A percentile compares a stretch with the other conserved stretches of the same genome.
Conservation (phyloP, 352 stramenopile species). For the Phytophthora cryptogea region DNA sequence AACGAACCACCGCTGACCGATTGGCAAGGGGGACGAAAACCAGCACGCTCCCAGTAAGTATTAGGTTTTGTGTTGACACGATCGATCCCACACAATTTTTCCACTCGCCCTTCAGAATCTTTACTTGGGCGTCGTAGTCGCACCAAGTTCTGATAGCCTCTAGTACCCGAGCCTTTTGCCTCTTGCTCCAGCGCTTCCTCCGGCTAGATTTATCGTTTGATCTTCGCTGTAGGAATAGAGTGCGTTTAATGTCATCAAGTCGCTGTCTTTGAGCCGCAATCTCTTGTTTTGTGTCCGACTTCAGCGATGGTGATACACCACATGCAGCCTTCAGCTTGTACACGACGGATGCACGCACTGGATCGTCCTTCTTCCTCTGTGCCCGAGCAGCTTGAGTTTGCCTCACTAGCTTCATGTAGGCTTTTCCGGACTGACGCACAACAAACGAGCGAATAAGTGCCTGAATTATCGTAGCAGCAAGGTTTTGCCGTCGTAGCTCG, state of each 20-base stretch:
- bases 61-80: slow-evolving; percentile 70
- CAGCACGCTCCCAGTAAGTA: slow-evolving; percentile 58
- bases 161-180: slow-evolving; percentile 35
- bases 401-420: slow-evolving; percentile 57
- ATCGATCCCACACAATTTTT: slow-evolving; percentile 49
- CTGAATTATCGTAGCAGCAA: slow-evolving; percentile 51
- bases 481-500: slow-evolving; percentile 21
- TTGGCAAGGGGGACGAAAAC: slow-evolving; percentile 65
- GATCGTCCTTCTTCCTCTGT: slow-evolving; percentile 52
- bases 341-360: slow-evolving; percentile 36
- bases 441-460: slow-evolving; percentile 43
- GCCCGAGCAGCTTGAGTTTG: slow-evolving; percentile 47
- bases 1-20: slow-evolving; percentile 58
- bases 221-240: slow-evolving; percentile 50
- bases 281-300: slow-evolving; percentile 67
- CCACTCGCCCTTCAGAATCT: slow-evolving; percentile 54
- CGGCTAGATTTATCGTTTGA: slow-evolving; percentile 12
- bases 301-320: slow-evolving; percentile 42
- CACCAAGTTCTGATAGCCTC: slow-evolving; percentile 55
- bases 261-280: slow-evolving; percentile 33
- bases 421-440: slow-evolving; percentile 35
- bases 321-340: slow-evolving; percentile 51
- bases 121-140: slow-evolving; percentile 53
- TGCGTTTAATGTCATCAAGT: slow-evolving; percentile 48
- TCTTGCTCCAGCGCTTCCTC: slow-evolving; percentile 58